These are phyloP conservation scores for Thermomyces lanuginosus DNA, from an alignment of 2,329 filamentous ascomycete species.

Conservation along the genomic window DNA sequence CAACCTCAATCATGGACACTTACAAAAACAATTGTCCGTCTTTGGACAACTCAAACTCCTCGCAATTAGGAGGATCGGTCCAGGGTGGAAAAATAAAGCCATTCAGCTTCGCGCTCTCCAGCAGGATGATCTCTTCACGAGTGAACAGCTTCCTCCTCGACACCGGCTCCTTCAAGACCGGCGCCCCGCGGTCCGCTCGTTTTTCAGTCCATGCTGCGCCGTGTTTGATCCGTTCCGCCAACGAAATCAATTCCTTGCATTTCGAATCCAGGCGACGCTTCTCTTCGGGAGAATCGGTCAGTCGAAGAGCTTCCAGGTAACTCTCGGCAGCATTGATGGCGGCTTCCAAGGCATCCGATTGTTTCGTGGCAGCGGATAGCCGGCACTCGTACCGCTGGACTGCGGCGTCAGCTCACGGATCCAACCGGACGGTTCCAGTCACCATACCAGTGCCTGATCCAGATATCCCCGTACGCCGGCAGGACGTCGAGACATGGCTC, in stretches of 20 bases:
- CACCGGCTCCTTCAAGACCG: conserved; percentile 29
- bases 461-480: too few relatives aligned
- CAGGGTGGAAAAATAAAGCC: conserved; percentile 75
- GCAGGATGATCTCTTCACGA: conserved; percentile 58
- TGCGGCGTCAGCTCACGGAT: too few relatives aligned
- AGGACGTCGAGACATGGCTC: too few relatives aligned
- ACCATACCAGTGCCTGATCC: too few relatives aligned
- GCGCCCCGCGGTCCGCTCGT: conserved; percentile 9
- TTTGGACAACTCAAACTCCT: conserved; percentile 43
- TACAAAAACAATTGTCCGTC: conserved; percentile 48
- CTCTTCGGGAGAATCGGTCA: conserved; percentile 45
- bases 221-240: conserved; percentile 60
- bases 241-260: conserved; percentile 51
- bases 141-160: conserved; percentile 48
- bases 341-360: conserved; percentile 52
- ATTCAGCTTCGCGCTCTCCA: conserved; percentile 64
- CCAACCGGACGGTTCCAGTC: too few relatives aligned
- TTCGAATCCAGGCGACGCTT: conserved; percentile 50
- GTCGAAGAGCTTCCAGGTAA: conserved; percentile 58
- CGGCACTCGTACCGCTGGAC: conserved; percentile 41
- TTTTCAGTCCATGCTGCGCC: conserved; percentile 16
- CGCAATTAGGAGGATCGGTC: conserved; percentile 44
- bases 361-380: conserved; percentile 35
- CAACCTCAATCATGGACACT: conserved; percentile 13
- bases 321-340: conserved; percentile 64